phyloP scores from a whole-genome alignment of 2,329 filamentous ascomycete species.

The Fusarium kyushuense region DNA sequence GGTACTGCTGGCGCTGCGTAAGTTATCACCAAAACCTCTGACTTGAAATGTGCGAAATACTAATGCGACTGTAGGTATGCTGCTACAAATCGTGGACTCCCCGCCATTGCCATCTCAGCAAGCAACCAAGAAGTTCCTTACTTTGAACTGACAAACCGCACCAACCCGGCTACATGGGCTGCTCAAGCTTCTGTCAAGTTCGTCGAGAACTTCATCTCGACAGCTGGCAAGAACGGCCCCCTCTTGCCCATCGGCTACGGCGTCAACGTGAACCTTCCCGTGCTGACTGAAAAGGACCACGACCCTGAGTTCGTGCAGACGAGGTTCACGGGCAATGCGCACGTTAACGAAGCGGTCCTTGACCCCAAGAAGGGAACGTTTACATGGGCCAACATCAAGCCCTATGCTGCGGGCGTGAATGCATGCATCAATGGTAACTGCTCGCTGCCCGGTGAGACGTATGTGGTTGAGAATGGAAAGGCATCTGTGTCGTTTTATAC shows the following conservation, averaged over 20 bases:
- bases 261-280: slow-evolving; percentile 64
- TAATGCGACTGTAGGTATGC: slow-evolving; percentile 54
- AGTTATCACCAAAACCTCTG: background rate
- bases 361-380: slow-evolving; percentile 60
- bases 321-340: slow-evolving; percentile 62
- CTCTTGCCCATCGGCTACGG: slow-evolving; percentile 64
- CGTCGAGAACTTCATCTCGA: slow-evolving; percentile 59
- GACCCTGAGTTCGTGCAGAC: slow-evolving; percentile 60
- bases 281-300: slow-evolving; percentile 55
- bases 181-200: slow-evolving; percentile 59
- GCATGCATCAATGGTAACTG: slow-evolving; percentile 65
- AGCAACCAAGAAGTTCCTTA: slow-evolving; percentile 59
- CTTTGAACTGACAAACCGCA: slow-evolving; percentile 53
- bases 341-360: slow-evolving; percentile 59
- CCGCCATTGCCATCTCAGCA: slow-evolving; percentile 63
- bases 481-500: slow-evolving; percentile 61
- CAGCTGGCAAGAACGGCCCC: slow-evolving; percentile 47
- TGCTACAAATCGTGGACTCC: slow-evolving; percentile 61
- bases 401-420: slow-evolving; percentile 58
- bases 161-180: slow-evolving; percentile 59
- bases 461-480: slow-evolving; percentile 58
- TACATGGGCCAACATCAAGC: slow-evolving; percentile 54
- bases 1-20: slow-evolving; percentile 62
- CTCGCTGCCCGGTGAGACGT: slow-evolving; percentile 63
- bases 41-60: accelerated